Evolutionary conservation across 192 early-diverging fungal genomes (phyloP).

Genomic region (Coemansia asiatica): DNA sequence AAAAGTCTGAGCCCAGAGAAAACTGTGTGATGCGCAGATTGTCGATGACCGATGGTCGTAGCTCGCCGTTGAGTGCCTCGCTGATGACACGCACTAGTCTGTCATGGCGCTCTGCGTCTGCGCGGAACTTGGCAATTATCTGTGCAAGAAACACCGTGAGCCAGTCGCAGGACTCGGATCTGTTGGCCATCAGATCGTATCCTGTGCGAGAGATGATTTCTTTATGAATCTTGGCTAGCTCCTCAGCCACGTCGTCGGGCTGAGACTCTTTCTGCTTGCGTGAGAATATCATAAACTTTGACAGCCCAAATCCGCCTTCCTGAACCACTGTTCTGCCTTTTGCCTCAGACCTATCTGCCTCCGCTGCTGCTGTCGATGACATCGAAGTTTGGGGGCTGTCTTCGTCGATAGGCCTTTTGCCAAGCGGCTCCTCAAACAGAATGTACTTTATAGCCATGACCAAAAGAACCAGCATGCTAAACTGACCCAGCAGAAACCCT

Average conservation of each 20-base stretch:
- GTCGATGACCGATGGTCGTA: conserved; percentile 48
- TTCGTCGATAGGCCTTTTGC: conserved; percentile 7
- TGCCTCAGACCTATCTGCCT: background rate
- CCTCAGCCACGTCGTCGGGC: conserved; percentile 40
- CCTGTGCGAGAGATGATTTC: conserved; percentile 52
- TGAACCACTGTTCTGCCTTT: conserved; percentile 23
- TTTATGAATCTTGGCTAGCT: conserved; percentile 48
- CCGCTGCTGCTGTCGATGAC: background rate
- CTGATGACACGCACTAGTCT: conserved; percentile 52
- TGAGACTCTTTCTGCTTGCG: conserved; percentile 45
- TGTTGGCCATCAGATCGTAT: conserved; percentile 34
- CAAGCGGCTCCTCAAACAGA: conserved; percentile 52
- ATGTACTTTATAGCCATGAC: conserved; percentile 54
- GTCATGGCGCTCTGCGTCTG: conserved; percentile 51
- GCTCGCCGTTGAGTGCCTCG: conserved; percentile 50
- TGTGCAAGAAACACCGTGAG: conserved; percentile 58
- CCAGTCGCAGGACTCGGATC: conserved; percentile 59
- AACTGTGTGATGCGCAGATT: conserved; percentile 55
- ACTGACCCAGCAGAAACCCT: conserved; percentile 54
- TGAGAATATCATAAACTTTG: conserved; percentile 52
- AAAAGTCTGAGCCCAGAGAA: conserved; percentile 56
- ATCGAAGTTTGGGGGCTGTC: conserved; percentile 5
- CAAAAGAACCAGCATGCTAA: conserved; percentile 51
- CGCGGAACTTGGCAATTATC: conserved; percentile 54
- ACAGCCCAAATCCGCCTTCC: conserved; percentile 46